These are phyloP conservation scores for Syzygium grande DNA, from an alignment of 345 rosid species.

Conservation along the genomic window DNA sequence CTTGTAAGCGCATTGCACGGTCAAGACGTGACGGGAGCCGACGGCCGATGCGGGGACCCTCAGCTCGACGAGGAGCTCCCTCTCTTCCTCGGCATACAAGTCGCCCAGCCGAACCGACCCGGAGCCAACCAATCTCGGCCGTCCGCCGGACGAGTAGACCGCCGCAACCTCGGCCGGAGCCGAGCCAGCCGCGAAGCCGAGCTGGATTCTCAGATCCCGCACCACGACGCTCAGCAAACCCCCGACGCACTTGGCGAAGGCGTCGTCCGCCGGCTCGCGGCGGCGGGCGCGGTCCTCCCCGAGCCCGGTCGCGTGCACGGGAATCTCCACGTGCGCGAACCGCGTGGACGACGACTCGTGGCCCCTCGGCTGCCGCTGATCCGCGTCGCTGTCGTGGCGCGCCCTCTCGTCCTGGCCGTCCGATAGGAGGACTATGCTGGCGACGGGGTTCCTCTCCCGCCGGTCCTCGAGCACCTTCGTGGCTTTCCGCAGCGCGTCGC, in stretches of 20 bases:
- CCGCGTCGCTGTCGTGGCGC: background rate
- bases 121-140: slow-evolving; percentile 37
- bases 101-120: slow-evolving; percentile 66
- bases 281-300: slow-evolving; percentile 28
- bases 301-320: slow-evolving; percentile 43
- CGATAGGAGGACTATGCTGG: slow-evolving; percentile 56
- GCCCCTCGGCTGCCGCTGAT: slow-evolving; percentile 18
- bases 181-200: slow-evolving; percentile 46
- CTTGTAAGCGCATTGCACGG: slow-evolving; percentile 52
- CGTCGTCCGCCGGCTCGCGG: slow-evolving; percentile 49
- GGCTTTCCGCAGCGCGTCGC: slow-evolving; percentile 70
- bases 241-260: slow-evolving; percentile 52
- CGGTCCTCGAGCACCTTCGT: slow-evolving; percentile 79
- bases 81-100: slow-evolving; percentile 70
- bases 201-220: slow-evolving; percentile 68
- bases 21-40: slow-evolving; percentile 35
- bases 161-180: slow-evolving; percentile 70
- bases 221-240: slow-evolving; percentile 59
- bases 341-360: slow-evolving; percentile 52
- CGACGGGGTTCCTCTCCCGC: slow-evolving; percentile 62
- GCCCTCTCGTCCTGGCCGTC: slow-evolving; percentile 47
- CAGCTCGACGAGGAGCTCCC: slow-evolving; percentile 67
- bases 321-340: slow-evolving; percentile 63
- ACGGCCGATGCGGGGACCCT: slow-evolving; percentile 25
- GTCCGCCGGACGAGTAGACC: slow-evolving; percentile 47